phyloP scores from a whole-genome alignment of 192 early-diverging fungal species.

The Ambispora gerdemannii region DNA sequence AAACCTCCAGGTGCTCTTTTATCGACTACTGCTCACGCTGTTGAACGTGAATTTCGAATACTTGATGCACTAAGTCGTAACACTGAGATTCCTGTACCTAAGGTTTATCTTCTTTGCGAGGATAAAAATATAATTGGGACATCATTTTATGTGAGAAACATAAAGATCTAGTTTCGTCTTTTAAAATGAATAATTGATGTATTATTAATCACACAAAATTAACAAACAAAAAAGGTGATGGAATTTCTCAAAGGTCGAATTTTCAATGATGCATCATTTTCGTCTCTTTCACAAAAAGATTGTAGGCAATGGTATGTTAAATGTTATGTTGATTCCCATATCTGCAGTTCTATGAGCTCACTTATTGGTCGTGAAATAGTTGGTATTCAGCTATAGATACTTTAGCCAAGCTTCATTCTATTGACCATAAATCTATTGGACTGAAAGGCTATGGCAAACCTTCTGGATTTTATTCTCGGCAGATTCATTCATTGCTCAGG shows the following conservation, averaged over 20 bases:
- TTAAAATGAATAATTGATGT: neutral
- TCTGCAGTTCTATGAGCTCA: neutral
- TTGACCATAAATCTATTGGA: constrained; percentile 62
- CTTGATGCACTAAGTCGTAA: constrained; percentile 70
- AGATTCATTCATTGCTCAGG: constrained; percentile 66
- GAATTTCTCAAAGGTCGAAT: constrained; percentile 91
- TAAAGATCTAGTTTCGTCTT: neutral
- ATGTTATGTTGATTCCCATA: neutral
- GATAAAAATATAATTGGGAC: constrained; percentile 82
- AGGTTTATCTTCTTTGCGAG: constrained; percentile 84
- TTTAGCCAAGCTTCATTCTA: constrained; percentile 76
- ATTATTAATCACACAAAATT: neutral
- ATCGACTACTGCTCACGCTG: constrained; percentile 84
- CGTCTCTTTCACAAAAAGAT: constrained; percentile 50
- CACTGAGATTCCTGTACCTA: constrained; percentile 85
- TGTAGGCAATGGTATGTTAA: constrained; percentile 53
- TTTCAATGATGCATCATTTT: constrained; percentile 64
- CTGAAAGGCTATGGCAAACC: constrained; percentile 66
- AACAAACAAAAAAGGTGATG: constrained; percentile 60
- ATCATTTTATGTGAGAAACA: constrained; percentile 80
- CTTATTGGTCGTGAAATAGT: constrained; percentile 33
- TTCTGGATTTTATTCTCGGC: constrained; percentile 80
- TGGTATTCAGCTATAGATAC: constrained; percentile 74
- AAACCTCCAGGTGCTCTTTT: constrained; percentile 86
- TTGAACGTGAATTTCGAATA: constrained; percentile 87